Evolutionary conservation across 768 basidiomycete genomes (phyloP).

Genomic region (Tremella mesenterica): DNA sequence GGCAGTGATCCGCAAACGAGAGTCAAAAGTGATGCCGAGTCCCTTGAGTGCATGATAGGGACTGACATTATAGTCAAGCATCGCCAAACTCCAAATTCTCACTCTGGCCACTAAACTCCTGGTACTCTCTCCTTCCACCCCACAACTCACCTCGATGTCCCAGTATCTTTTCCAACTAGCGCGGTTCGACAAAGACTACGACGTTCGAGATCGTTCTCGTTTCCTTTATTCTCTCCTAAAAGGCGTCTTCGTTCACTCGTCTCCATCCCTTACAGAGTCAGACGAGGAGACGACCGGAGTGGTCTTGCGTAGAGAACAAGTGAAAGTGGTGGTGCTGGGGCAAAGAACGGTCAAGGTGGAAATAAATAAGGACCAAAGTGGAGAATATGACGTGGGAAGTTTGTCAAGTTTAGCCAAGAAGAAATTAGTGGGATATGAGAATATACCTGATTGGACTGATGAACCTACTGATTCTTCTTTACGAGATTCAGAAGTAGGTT

Average conservation of each 20-base stretch:
- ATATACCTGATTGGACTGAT: constrained; percentile 79
- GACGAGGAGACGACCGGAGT: constrained; percentile 57
- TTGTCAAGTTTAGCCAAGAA: constrained; percentile 57
- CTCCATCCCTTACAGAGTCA: constrained; percentile 22
- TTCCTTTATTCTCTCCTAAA: constrained; percentile 64
- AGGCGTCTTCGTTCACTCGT: constrained; percentile 47
- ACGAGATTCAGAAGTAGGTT: constrained; percentile 51
- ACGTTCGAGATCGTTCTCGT: constrained; percentile 81
- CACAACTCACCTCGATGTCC: constrained; percentile 40
- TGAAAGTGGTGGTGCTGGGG: constrained; percentile 52
- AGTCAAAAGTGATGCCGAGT: too few species aligned
- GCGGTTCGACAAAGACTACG: constrained; percentile 77
- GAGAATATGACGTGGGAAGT: constrained; percentile 53
- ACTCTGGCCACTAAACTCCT: constrained; percentile 80
- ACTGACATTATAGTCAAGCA: constrained; percentile 49
- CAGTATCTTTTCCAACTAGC: constrained; percentile 73
- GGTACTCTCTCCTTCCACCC: constrained; percentile 51
- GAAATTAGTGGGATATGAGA: constrained; percentile 51
- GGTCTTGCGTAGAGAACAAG: constrained; percentile 71
- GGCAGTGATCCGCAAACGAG: too few species aligned
- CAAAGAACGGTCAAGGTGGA: background rate
- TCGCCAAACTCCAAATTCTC: constrained; percentile 73
- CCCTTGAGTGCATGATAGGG: background rate
- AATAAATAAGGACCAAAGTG: constrained; percentile 22
- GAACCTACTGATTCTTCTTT: constrained; percentile 69